A percentile compares a stretch with the other conserved stretches of the same genome.
Conservation (phyloP, 306 rosid species). For the Medicago lupulina region DNA sequence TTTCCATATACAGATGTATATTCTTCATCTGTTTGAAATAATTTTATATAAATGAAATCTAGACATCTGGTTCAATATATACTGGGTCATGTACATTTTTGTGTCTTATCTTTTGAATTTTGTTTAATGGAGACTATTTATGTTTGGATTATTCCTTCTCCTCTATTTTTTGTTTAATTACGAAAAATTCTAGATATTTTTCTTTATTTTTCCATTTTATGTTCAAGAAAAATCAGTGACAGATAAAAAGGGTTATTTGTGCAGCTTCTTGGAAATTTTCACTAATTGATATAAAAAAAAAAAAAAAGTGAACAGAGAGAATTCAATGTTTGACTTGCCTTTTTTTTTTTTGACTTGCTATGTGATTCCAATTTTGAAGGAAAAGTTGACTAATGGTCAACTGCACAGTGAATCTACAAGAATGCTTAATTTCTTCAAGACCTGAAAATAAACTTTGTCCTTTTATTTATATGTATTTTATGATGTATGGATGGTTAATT, state of each 20-base stretch:
- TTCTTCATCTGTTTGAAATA: constrained; percentile 9
- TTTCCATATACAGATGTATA: neutral
- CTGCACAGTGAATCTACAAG: constrained; percentile 14
- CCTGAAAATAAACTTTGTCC: constrained; percentile 10
- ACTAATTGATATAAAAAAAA: constrained; percentile 17
- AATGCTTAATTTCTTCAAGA: constrained; percentile 13
- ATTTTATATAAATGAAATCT: neutral
- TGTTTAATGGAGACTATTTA: neutral
- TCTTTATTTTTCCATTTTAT: neutral
- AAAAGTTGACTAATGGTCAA: constrained; percentile 37
- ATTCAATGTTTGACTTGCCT: constrained; percentile 38
- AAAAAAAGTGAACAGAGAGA: constrained; percentile 16
- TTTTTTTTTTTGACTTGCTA: constrained; percentile 33
- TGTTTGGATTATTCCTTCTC: constrained; percentile 30
- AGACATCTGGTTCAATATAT: too few relatives aligned
- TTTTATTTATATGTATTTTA: constrained; percentile 30
- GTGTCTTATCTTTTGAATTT: constrained; percentile 18
- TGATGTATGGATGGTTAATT: constrained; percentile 28
- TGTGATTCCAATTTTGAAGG: constrained; percentile 39
- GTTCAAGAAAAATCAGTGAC: constrained; percentile 31
- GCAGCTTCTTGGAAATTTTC: constrained; percentile 40
- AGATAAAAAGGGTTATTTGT: constrained; percentile 34
- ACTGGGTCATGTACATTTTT: neutral
- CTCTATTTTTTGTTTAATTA: constrained; percentile 17
- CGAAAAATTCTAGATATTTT: constrained; percentile 25